Evolutionary conservation across 768 basidiomycete genomes (phyloP).

Genomic region (Amanita thiersii): DNA sequence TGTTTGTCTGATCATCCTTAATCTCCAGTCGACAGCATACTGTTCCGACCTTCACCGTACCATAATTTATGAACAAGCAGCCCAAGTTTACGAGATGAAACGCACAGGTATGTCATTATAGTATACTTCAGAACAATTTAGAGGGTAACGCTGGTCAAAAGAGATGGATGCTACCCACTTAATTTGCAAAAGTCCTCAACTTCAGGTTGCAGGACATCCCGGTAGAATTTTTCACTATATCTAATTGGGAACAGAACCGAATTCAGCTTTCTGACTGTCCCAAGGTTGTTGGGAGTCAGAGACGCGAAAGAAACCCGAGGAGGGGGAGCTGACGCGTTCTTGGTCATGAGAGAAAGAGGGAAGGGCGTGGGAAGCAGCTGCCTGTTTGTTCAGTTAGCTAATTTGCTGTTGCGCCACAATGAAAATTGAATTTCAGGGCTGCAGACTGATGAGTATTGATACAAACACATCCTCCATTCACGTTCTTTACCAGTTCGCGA

Average conservation of each 20-base stretch:
- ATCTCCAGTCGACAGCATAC: slow-evolving; percentile 81
- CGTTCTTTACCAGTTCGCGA: background rate
- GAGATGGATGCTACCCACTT: slow-evolving; percentile 44
- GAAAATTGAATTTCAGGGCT: no score
- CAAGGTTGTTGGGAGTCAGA: slow-evolving; percentile 76
- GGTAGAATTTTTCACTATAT: slow-evolving; percentile 85
- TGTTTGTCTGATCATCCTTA: slow-evolving; percentile 42
- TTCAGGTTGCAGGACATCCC: slow-evolving; percentile 67
- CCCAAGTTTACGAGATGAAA: slow-evolving; percentile 11
- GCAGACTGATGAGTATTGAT: no score
- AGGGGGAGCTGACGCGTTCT: slow-evolving; percentile 12
- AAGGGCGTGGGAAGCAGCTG: slow-evolving; percentile 3
- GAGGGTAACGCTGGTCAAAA: slow-evolving; percentile 9
- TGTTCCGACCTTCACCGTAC: slow-evolving; percentile 52
- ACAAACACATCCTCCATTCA: background rate
- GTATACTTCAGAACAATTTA: slow-evolving; percentile 49
- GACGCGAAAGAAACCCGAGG: slow-evolving; percentile 63
- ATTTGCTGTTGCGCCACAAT: no score
- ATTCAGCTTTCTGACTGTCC: slow-evolving; percentile 61
- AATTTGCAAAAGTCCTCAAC: slow-evolving; percentile 85
- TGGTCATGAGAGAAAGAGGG: slow-evolving; percentile 14
- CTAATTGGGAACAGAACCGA: slow-evolving; percentile 84
- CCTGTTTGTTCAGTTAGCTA: no score
- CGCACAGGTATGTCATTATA: slow-evolving; percentile 81
- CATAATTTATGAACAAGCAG: slow-evolving; percentile 12